A percentile compares a stretch with the other conserved stretches of the same genome.
Evolutionary conservation across 495 filamentous ascomycete species (phyloP).

Genomic region (Neurospora sp.): DNA sequence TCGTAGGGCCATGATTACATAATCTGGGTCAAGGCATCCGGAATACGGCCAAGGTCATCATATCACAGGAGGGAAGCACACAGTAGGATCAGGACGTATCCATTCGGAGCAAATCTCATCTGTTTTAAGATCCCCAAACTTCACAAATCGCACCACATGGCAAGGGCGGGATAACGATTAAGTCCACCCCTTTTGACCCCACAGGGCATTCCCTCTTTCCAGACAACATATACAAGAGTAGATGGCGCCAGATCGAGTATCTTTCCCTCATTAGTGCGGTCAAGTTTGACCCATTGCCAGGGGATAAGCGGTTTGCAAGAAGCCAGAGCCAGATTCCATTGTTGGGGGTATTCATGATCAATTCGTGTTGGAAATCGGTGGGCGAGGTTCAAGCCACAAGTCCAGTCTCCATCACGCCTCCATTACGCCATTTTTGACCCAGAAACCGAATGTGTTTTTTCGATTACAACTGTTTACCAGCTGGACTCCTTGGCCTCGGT

Average conservation of each 20-base stretch:
- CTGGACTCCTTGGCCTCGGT: constrained; percentile 47
- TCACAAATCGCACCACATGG: constrained; percentile 11
- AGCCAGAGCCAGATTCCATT: constrained; percentile 6
- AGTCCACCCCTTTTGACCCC: constrained; percentile 46
- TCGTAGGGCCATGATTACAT: not conserved
- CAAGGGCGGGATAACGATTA: constrained; percentile 43
- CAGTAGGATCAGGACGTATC: not conserved
- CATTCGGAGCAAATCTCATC: not conserved
- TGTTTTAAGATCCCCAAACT: constrained; percentile 1
- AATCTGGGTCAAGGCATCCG: not conserved
- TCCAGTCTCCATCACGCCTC: constrained; percentile 12
- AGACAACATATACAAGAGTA: constrained; percentile 33
- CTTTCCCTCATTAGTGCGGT: constrained; percentile 96
- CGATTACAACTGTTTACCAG: constrained; percentile 46
- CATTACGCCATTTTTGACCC: constrained; percentile 18
- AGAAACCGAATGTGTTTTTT: constrained; percentile 11
- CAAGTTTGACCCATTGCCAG: constrained; percentile 40
- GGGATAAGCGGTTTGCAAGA: constrained; percentile 9
- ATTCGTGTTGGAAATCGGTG: constrained; percentile 11
- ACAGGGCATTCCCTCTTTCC: constrained; percentile 89
- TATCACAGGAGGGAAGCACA: not conserved
- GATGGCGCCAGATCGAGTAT: constrained; percentile 46
- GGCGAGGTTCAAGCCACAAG: constrained; percentile 13
- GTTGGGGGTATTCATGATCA: constrained; percentile 10
- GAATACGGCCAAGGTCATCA: not conserved